Conservation (phyloP, 805 yeast species). For the Candida xyloterini region DNA sequence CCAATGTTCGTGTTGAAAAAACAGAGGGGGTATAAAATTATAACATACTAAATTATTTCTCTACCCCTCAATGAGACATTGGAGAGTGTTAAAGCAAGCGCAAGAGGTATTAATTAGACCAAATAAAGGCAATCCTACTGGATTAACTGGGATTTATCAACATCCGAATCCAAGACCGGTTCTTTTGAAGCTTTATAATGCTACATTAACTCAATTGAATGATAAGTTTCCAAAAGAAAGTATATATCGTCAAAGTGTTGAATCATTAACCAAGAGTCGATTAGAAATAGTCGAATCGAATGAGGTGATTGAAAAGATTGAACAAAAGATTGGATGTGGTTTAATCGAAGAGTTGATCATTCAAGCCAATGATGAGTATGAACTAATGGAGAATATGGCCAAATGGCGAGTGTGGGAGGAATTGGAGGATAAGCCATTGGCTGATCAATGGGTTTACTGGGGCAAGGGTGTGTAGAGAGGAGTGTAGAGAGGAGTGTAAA, state of each 20-base stretch:
- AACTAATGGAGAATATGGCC: slow-evolving; percentile 63
- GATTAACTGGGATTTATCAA: slow-evolving; percentile 71
- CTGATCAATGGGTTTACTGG: slow-evolving; percentile 82
- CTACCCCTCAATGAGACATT: slow-evolving; percentile 34
- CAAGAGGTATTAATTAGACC: slow-evolving; percentile 49
- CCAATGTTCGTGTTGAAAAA: slow-evolving; percentile 12
- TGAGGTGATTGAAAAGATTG: slow-evolving; percentile 64
- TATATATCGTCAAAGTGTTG: slow-evolving; percentile 74
- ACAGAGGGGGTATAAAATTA: slow-evolving; percentile 1
- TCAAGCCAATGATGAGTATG: slow-evolving; percentile 80
- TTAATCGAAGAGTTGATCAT: slow-evolving; percentile 77
- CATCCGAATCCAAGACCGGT: slow-evolving; percentile 87
- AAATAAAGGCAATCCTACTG: slow-evolving; percentile 70
- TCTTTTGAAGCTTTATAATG: slow-evolving; percentile 62
- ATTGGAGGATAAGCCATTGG: slow-evolving; percentile 72
- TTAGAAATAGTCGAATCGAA: slow-evolving; percentile 60
- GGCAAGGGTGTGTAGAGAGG: slow-evolving; percentile 51
- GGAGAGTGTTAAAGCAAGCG: slow-evolving; percentile 39
- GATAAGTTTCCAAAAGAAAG: slow-evolving; percentile 66
- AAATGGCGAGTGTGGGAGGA: slow-evolving; percentile 77
- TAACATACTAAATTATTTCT: slow-evolving; percentile 1
- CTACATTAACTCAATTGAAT: slow-evolving; percentile 57
- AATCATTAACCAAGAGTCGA: slow-evolving; percentile 67
- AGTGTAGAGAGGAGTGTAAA: no score
- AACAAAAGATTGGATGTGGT: slow-evolving; percentile 74